phyloP scores from a whole-genome alignment of 768 basidiomycete species.

The Phlebiopsis gigantea region DNA sequence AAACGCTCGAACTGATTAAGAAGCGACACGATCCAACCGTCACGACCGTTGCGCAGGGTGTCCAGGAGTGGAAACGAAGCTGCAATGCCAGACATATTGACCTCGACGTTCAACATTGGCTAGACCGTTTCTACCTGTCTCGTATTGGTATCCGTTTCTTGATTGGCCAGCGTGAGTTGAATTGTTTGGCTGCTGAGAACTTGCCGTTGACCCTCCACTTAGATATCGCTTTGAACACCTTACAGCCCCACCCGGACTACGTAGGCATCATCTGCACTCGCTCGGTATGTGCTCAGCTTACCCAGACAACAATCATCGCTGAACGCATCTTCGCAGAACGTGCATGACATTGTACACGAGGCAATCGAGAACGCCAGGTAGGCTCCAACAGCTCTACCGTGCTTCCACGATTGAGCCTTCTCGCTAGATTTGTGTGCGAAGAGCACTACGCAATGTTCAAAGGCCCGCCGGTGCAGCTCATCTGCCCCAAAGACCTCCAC shows the following conservation, averaged over 20 bases:
- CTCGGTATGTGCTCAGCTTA: slow-evolving; percentile 47
- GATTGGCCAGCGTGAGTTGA: slow-evolving; percentile 82
- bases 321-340: slow-evolving; percentile 47
- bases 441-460: slow-evolving; percentile 94
- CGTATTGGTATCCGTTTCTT: slow-evolving; percentile 95
- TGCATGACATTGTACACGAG: slow-evolving; percentile 97
- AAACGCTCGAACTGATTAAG: slow-evolving; percentile 83
- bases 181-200: not conserved
- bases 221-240: slow-evolving; percentile 94
- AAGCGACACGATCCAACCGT: slow-evolving; percentile 95
- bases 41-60: slow-evolving; percentile 93
- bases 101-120: slow-evolving; percentile 88
- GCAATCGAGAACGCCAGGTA: slow-evolving; percentile 90
- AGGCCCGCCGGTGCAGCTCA: slow-evolving; percentile 92
- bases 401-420: not conserved
- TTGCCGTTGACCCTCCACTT: not conserved
- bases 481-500: slow-evolving; percentile 80
- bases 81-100: slow-evolving; percentile 69
- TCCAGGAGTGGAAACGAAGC: slow-evolving; percentile 89
- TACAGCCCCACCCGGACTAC: slow-evolving; percentile 84
- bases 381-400: not conserved
- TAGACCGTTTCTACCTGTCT: slow-evolving; percentile 96
- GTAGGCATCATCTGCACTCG: slow-evolving; percentile 97
- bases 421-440: slow-evolving; percentile 72
- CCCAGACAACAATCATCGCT: not conserved